Evolutionary conservation across 768 basidiomycete genomes (phyloP).

Genomic region (Amanita subjunquillea): DNA sequence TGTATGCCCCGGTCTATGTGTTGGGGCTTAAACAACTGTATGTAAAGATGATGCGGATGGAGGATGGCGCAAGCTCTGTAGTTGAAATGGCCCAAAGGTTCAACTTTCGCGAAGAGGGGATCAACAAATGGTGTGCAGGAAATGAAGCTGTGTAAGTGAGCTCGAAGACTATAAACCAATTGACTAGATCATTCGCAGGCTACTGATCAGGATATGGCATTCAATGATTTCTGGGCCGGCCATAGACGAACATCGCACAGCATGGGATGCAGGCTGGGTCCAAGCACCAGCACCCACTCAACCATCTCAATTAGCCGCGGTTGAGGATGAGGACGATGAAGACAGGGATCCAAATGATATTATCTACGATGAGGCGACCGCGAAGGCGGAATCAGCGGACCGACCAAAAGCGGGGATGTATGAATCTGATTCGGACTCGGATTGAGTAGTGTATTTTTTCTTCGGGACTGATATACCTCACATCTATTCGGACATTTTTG

Average conservation of each 20-base stretch:
- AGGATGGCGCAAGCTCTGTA: constrained; percentile 10
- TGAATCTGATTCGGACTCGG: constrained; percentile 4
- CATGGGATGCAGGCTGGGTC: constrained; percentile 7
- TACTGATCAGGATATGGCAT: constrained; percentile 33
- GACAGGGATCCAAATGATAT: constrained; percentile 23
- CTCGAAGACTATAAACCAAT: not conserved
- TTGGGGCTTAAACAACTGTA: constrained; percentile 31
- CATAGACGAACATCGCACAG: constrained; percentile 34
- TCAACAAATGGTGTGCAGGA: constrained; percentile 32
- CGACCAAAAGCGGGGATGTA: not conserved
- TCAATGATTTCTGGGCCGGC: constrained; percentile 33
- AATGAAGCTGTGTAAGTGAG: constrained; percentile 39
- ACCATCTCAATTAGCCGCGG: not conserved
- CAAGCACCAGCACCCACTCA: not conserved
- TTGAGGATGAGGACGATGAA: constrained; percentile 16
- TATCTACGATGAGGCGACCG: not conserved
- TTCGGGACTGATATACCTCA: not conserved
- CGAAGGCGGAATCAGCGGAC: not conserved
- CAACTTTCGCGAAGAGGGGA: constrained; percentile 17
- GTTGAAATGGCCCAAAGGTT: constrained; percentile 24
- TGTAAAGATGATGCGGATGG: constrained; percentile 25
- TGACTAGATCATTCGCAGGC: constrained; percentile 15
- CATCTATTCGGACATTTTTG: not conserved
- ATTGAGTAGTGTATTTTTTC: not conserved
- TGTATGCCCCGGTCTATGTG: constrained; percentile 23